Evolutionary conservation across 208 protist genomes (phyloP).

Genomic region (Porcisia deanei): DNA sequence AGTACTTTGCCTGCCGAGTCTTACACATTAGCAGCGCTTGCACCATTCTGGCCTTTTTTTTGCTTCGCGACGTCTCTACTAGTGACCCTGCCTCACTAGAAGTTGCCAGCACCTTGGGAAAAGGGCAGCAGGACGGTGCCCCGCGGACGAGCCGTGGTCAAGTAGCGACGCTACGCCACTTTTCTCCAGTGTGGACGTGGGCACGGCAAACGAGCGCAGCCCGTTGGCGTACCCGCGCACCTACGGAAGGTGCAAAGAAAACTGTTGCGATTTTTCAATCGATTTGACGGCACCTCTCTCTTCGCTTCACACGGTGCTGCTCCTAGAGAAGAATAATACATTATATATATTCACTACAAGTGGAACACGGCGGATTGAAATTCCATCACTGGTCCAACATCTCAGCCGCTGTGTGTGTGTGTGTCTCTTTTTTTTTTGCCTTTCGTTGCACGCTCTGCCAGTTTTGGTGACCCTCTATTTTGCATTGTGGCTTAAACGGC

Average conservation of each 20-base stretch:
- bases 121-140: not conserved
- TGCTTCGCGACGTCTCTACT: not conserved
- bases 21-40: constrained; percentile 1
- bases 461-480: constrained; percentile 14
- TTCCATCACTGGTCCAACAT: constrained; percentile 4
- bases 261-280: constrained; percentile 48
- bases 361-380: constrained; percentile 3
- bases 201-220: constrained; percentile 38
- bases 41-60: not conserved
- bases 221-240: constrained; percentile 55
- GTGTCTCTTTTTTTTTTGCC: not conserved
- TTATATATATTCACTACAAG: constrained; percentile 1
- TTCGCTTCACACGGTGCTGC: constrained; percentile 1
- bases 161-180: constrained; percentile 52
- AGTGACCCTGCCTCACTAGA: not conserved
- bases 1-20: not conserved
- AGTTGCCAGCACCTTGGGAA: not conserved
- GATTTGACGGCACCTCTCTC: not conserved
- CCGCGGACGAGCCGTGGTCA: constrained; percentile 27
- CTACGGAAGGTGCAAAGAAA: constrained; percentile 37
- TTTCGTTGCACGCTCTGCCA: not conserved
- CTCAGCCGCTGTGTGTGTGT: not conserved
- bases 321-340: not conserved
- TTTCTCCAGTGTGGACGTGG: constrained; percentile 50
- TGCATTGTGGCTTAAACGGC: constrained; percentile 3